Percentiles rank a stretch among this genome's conserved stretches.
phyloP scores from a whole-genome alignment of 441 rosid species.

The Pelargonium exstipulatum region DNA sequence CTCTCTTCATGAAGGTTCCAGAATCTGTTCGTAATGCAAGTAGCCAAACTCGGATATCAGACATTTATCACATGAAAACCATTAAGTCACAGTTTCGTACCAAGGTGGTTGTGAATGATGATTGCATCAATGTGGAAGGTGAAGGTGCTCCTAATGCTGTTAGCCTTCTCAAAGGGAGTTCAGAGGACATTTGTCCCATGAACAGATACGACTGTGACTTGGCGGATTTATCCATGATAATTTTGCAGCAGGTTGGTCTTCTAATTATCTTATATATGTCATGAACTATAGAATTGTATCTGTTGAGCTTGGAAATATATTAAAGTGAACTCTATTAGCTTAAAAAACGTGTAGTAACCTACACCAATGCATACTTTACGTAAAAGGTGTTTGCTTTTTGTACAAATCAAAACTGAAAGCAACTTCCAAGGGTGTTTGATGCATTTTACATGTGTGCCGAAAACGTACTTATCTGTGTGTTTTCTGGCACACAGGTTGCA shows the following conservation, averaged over 20 bases:
- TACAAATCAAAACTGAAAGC: too few species aligned
- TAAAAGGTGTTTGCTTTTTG: too few species aligned
- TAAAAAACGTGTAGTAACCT: background rate
- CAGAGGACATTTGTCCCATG: conserved; percentile 52
- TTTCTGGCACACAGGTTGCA: conserved; percentile 46
- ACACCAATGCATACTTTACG: background rate
- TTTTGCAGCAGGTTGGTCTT: conserved; percentile 74
- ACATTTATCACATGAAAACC: conserved; percentile 36
- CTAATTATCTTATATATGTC: background rate
- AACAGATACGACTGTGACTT: conserved; percentile 81
- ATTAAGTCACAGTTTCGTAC: conserved; percentile 70
- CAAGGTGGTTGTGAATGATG: conserved; percentile 69
- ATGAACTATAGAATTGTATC: background rate
- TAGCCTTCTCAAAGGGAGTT: conserved; percentile 60
- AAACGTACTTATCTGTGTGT: conserved; percentile 2
- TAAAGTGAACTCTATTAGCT: background rate
- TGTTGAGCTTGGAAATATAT: background rate
- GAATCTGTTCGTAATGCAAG: conserved; percentile 56
- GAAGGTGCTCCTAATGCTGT: conserved; percentile 87
- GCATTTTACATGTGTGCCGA: background rate
- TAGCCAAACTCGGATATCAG: conserved; percentile 35
- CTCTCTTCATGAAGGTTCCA: conserved; percentile 70
- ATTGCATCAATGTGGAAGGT: conserved; percentile 65
- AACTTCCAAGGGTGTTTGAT: background rate
- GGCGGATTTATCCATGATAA: conserved; percentile 64